Evolutionary conservation across 2,329 filamentous ascomycete genomes (phyloP).

Genomic region (Botrytis sinoallii): DNA sequence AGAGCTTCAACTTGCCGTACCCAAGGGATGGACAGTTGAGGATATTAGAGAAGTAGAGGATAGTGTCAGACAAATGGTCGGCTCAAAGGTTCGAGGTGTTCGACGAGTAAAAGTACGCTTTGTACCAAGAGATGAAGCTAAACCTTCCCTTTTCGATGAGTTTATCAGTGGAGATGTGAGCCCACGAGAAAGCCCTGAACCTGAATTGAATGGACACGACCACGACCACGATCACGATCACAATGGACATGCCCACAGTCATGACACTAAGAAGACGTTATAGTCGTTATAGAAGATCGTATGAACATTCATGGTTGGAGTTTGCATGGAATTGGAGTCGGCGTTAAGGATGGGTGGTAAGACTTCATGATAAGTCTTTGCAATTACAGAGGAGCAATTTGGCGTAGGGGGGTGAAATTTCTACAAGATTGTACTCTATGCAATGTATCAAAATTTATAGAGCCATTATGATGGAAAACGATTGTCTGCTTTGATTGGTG

Average conservation of each 20-base stretch:
- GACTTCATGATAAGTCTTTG: not conserved
- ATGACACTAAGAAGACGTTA: conserved; percentile 33
- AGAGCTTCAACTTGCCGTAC: conserved; percentile 82
- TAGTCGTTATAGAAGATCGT: conserved; percentile 32
- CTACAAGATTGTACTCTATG: conserved; percentile 7
- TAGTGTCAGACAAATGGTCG: conserved; percentile 67
- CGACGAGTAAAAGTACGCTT: conserved; percentile 83
- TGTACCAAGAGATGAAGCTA: conserved; percentile 61
- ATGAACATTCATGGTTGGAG: conserved; percentile 24
- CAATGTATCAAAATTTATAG: conserved; percentile 16
- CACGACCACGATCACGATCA: conserved; percentile 46
- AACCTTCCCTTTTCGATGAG: conserved; percentile 68
- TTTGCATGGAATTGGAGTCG: conserved; percentile 18
- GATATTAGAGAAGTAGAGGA: conserved; percentile 70
- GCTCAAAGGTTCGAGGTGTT: conserved; percentile 76
- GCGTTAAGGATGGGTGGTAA: conserved; percentile 18
- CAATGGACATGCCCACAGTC: conserved; percentile 41
- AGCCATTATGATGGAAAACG: not conserved
- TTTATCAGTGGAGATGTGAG: conserved; percentile 67
- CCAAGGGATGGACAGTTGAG: conserved; percentile 71
- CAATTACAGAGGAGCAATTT: conserved; percentile 4
- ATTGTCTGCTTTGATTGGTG: conserved; percentile 25
- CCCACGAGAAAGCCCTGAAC: conserved; percentile 55
- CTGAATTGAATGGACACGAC: conserved; percentile 52
- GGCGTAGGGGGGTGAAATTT: conserved; percentile 12